Evolutionary conservation across 371 early-diverging fungal species (phyloP).

Genomic region (Rhizopus microsporus): DNA sequence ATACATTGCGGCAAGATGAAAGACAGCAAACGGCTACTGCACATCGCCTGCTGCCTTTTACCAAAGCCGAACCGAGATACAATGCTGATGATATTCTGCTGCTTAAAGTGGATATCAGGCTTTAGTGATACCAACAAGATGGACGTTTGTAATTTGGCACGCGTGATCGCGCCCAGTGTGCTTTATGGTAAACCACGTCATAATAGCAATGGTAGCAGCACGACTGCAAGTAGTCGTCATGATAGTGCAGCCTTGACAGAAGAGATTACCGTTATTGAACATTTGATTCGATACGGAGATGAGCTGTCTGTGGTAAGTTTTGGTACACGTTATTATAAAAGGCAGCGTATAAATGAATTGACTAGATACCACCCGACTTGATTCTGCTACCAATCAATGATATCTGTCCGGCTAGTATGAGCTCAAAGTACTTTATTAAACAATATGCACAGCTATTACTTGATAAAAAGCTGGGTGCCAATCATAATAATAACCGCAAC

Average conservation of each 20-base stretch:
- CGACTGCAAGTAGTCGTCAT: constrained; percentile 58
- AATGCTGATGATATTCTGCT: constrained; percentile 81
- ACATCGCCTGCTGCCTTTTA: constrained; percentile 79
- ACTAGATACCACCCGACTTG: constrained; percentile 25
- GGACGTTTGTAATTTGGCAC: constrained; percentile 88
- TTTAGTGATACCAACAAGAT: constrained; percentile 80
- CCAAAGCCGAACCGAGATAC: constrained; percentile 92
- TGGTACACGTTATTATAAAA: not conserved
- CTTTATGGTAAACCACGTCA: constrained; percentile 48
- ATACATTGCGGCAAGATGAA: constrained; percentile 60
- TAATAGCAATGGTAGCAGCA: not conserved
- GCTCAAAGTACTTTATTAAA: constrained; percentile 17
- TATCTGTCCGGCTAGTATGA: constrained; percentile 11
- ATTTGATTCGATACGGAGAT: constrained; percentile 71
- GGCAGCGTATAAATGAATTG: not conserved
- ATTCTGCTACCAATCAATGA: constrained; percentile 15
- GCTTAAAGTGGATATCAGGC: constrained; percentile 79
- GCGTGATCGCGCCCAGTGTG: constrained; percentile 92
- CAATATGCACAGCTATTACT: constrained; percentile 15
- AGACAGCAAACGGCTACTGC: constrained; percentile 61
- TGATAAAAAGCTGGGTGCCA: constrained; percentile 5
- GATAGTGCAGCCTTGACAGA: constrained; percentile 31
- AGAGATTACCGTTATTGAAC: constrained; percentile 78
- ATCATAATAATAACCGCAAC: constrained; percentile 1
- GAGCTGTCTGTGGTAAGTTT: constrained; percentile 64